Evolutionary conservation across 164 flowering plant species (phyloP).

Genomic region (Houttuynia cordata): DNA sequence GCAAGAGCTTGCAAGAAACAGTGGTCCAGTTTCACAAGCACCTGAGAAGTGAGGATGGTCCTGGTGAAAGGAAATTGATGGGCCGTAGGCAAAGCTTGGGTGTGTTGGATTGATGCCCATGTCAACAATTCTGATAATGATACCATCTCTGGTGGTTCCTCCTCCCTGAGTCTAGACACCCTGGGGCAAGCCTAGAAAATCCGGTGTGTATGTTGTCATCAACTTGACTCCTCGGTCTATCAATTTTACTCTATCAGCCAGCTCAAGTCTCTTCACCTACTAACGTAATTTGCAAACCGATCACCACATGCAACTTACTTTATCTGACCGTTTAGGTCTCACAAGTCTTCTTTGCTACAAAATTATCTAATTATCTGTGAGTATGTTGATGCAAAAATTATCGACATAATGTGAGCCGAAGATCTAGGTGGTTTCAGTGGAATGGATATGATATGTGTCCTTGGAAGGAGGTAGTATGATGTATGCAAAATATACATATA

Average conservation of each 20-base stretch:
- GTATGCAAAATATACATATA: too few relatives aligned
- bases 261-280: conserved; percentile 49
- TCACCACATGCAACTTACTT: neutral
- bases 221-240: conserved; percentile 63
- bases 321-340: too few relatives aligned
- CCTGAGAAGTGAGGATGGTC: conserved; percentile 37
- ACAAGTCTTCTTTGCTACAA: too few relatives aligned
- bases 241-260: conserved; percentile 39
- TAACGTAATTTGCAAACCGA: neutral
- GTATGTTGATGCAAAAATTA: too few relatives aligned
- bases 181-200: conserved; percentile 45
- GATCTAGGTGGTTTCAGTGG: too few relatives aligned
- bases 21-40: conserved; percentile 61
- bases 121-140: conserved; percentile 78
- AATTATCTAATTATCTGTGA: too few relatives aligned
- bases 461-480: too few relatives aligned
- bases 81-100: conserved; percentile 71
- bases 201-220: conserved; percentile 89
- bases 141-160: conserved; percentile 66
- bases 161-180: conserved; percentile 50
- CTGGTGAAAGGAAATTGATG: conserved; percentile 17
- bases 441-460: too few relatives aligned
- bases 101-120: conserved; percentile 73
- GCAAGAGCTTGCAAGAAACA: conserved; percentile 55
- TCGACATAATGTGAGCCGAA: too few relatives aligned